Base-by-base conservation (phyloP, 2,329 filamentous ascomycete species). In the Hortaea sp. region DNA sequence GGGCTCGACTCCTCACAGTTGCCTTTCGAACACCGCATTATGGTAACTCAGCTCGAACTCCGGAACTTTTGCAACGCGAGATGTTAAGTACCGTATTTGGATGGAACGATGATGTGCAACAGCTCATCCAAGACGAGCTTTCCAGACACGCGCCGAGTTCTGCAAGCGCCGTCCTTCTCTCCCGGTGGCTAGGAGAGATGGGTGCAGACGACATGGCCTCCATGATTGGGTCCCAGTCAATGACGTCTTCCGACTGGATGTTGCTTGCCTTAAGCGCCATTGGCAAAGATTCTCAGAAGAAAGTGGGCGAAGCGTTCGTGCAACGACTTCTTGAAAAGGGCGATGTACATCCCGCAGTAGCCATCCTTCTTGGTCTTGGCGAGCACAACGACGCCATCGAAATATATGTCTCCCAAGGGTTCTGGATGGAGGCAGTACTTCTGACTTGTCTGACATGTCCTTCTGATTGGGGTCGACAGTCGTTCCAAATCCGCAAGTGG, bases 201-300 rank as follows among this genome's bases (percentile, higher is more conserved):
- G 82, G 88, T 49, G 77, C 83, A 0, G 88, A 95, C 57, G 76
- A 88, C 37, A 85, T 95, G 77, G 77, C 81, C 7, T 80, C 85
- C 2, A 85, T 83, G 70, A 69, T 81, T 34, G 71, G 80, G 39
- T 84, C 88, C 0, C 81, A 90, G 54, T 84, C 86, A n/a, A 89
- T 92, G 77, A 90, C 88, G 7, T 88, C 85, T 2, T 86, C 87
- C 0, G 92, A 97, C 66, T 98, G 92, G 92, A 95, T 98, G 88
- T 70, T 97, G 48, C 71, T 98, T 32, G 90, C 92, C 7, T 69
- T 98, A 43, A 94, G 87, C 60, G 85, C 87, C 37, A 94, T 97
- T 67, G 88, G 85, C 0, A 62, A 67, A 35, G 69, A 70, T 34
- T 88, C 88, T 1, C 86, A 94, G 58, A 89, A 94, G 63, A 94